These are phyloP conservation scores for Ophiocordyceps sinensis DNA, from an alignment of 2,329 filamentous ascomycete genomes.

Conservation along the genomic window DNA sequence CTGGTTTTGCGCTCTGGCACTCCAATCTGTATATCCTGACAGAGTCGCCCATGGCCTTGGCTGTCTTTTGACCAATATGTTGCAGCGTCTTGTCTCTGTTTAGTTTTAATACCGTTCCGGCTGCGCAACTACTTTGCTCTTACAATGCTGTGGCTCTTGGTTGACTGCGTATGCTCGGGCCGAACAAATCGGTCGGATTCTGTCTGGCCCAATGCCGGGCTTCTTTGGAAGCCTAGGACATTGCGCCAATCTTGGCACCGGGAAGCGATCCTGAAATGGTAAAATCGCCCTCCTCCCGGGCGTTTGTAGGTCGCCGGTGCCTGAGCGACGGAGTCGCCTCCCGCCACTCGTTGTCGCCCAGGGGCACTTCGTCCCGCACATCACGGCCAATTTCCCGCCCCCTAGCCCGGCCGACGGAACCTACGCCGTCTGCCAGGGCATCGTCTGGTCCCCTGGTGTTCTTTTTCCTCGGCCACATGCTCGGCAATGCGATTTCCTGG, in stretches of 20 bases:
- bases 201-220: neutral
- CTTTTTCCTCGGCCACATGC: constrained; percentile 70
- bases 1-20: constrained; percentile 60
- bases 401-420: constrained; percentile 35
- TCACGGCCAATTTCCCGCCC: constrained; percentile 38
- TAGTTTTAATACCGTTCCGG: neutral
- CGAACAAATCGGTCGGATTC: neutral
- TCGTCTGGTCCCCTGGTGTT: constrained; percentile 65
- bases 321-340: constrained; percentile 22
- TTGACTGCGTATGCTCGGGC: too few relatives aligned
- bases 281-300: constrained; percentile 22
- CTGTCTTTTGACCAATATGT: constrained; percentile 9
- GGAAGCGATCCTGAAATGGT: constrained; percentile 34
- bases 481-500: constrained; percentile 73
- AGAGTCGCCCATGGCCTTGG: constrained; percentile 23
- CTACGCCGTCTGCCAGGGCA: constrained; percentile 27
- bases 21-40: constrained; percentile 58
- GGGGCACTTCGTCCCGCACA: constrained; percentile 31
- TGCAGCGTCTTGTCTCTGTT: neutral
- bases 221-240: constrained; percentile 2
- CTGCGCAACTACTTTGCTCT: too few relatives aligned
- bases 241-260: constrained; percentile 17
- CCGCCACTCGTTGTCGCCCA: constrained; percentile 27
- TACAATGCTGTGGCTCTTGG: too few relatives aligned
- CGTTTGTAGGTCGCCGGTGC: constrained; percentile 18